Evolutionary conservation across 345 rosid species (phyloP).

Genomic region (Mallotus nudiflorus): DNA sequence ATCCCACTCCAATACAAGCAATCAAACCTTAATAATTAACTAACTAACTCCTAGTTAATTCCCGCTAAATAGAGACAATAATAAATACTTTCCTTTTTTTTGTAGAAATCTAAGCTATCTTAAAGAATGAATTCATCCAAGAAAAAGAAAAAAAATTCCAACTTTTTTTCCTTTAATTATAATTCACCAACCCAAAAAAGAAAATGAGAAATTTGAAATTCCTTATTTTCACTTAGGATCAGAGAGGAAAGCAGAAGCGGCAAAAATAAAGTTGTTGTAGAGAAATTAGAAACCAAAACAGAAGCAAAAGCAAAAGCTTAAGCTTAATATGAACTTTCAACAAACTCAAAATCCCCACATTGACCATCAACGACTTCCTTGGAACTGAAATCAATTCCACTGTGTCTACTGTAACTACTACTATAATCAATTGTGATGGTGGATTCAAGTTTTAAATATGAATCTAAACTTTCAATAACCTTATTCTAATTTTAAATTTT

Average conservation of each 20-base stretch:
- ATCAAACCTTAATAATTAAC: conserved; percentile 23
- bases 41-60: neutral
- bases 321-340: too few relatives aligned
- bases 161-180: too few relatives aligned
- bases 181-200: neutral
- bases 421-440: too few relatives aligned
- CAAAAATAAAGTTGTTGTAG: conserved; percentile 68
- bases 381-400: too few relatives aligned
- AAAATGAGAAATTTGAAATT: neutral
- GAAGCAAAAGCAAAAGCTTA: conserved; percentile 44
- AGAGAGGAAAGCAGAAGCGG: conserved; percentile 19
- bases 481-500: too few relatives aligned
- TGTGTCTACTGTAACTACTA: too few relatives aligned
- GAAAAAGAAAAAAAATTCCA: conserved; percentile 3
- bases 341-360: too few relatives aligned
- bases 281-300: conserved; percentile 64
- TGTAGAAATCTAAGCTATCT: neutral
- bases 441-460: too few relatives aligned
- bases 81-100: neutral
- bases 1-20: conserved; percentile 12
- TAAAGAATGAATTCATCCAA: conserved; percentile 5
- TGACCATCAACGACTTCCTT: too few relatives aligned
- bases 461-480: too few relatives aligned
- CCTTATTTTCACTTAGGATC: conserved; percentile 23
- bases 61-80: neutral